Evolutionary conservation across 176 grass and related monocot species (phyloP).

Genomic region (Sorghum bicolor): DNA sequence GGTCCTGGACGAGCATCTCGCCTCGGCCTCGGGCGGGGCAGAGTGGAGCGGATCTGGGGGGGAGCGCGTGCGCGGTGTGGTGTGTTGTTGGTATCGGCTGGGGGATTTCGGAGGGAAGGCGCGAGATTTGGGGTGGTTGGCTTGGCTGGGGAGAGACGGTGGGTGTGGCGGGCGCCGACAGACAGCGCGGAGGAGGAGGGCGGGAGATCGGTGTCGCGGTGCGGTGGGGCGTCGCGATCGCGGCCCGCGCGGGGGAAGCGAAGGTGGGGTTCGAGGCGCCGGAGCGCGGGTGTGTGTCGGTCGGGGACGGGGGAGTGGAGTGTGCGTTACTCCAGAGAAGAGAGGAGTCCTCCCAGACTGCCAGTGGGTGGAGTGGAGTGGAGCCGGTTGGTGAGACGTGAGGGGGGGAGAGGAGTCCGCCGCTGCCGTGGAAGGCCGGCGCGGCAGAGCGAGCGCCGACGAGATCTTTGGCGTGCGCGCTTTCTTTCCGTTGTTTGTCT

Average conservation of each 20-base stretch:
- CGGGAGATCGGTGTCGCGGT: constrained; percentile 51
- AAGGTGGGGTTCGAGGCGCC: neutral
- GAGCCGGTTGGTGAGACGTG: constrained; percentile 24
- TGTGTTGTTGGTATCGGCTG: neutral
- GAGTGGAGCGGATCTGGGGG: constrained; percentile 37
- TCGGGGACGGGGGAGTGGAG: constrained; percentile 37
- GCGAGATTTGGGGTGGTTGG: constrained; percentile 53
- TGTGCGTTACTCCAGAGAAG: constrained; percentile 33
- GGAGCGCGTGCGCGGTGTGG: neutral
- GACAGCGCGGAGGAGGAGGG: constrained; percentile 39
- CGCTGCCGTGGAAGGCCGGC: neutral
- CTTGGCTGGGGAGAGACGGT: neutral
- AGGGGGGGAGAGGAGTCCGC: neutral
- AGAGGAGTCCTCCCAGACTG: neutral
- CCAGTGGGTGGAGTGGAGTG: constrained; percentile 17
- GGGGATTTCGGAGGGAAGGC: constrained; percentile 37
- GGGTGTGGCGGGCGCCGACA: constrained; percentile 41
- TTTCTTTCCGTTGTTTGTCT: neutral
- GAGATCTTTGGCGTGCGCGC: neutral
- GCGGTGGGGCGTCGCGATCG: constrained; percentile 49
- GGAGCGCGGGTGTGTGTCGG: constrained; percentile 32
- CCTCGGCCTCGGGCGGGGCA: neutral
- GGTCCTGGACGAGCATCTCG: constrained; percentile 82
- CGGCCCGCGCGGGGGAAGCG: constrained; percentile 16
- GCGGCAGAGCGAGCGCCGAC: neutral